Conservation (phyloP, 164 flowering plant species). For the Cinnamomum micranthum region DNA sequence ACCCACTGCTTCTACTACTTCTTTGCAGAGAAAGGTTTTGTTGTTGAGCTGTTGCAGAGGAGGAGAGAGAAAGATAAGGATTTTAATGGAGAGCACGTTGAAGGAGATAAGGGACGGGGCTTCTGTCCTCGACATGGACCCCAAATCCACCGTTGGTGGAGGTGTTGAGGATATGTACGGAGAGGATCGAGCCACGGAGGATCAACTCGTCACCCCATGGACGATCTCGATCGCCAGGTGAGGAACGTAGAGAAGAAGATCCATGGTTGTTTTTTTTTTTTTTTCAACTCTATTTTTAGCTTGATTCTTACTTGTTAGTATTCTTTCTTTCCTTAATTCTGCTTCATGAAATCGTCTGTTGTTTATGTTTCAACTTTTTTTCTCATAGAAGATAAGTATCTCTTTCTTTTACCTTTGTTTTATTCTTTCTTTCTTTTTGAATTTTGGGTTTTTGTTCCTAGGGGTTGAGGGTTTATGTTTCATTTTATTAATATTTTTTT, state of each 20-base stretch:
- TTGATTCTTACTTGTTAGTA: not conserved
- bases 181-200: slow-evolving; percentile 70
- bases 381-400: too few relatives aligned
- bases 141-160: slow-evolving; percentile 54
- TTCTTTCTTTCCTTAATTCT: not conserved
- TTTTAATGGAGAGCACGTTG: slow-evolving; percentile 23
- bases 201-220: slow-evolving; percentile 75
- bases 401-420: too few relatives aligned
- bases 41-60: slow-evolving; percentile 12
- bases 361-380: not conserved
- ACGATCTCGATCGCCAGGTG: slow-evolving; percentile 68
- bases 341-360: not conserved
- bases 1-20: slow-evolving; percentile 6
- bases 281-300: not conserved
- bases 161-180: slow-evolving; percentile 69
- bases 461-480: not conserved
- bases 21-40: slow-evolving; percentile 22
- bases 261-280: too few relatives aligned
- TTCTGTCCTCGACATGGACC: slow-evolving; percentile 35
- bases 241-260: slow-evolving; percentile 11
- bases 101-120: slow-evolving; percentile 29
- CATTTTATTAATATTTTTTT: too few relatives aligned
- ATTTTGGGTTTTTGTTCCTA: not conserved
- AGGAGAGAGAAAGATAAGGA: slow-evolving; percentile 15
- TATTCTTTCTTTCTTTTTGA: not conserved